Percentiles rank a stretch among this genome's conserved stretches.
These are phyloP conservation scores for Spathaspora hagerdaliae DNA, from an alignment of 805 yeast species.

Conservation along the genomic window DNA sequence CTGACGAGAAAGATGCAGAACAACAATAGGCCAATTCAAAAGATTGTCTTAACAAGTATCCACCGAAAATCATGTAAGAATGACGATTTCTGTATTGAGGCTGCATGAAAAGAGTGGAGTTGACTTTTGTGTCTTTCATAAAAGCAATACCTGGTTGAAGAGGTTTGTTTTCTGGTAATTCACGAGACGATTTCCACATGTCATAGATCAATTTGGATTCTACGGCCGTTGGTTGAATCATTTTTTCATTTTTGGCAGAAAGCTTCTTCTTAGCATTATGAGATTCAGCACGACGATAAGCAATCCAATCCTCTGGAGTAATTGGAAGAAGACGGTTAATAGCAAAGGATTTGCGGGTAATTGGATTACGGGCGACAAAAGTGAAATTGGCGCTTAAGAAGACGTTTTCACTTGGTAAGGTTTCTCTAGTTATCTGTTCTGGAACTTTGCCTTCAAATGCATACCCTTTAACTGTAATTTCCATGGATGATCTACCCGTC, in stretches of 20 bases:
- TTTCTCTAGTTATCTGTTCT: conserved; percentile 47
- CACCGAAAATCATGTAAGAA: conserved; percentile 93
- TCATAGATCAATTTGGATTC: conserved; percentile 76
- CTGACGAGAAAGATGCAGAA: conserved; percentile 82
- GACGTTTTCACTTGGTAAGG: conserved; percentile 61
- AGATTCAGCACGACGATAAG: conserved; percentile 83
- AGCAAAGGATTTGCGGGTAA: conserved; percentile 85
- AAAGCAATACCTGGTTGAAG: conserved; percentile 51
- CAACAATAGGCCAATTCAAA: conserved; percentile 93
- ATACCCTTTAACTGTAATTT: conserved; percentile 85
- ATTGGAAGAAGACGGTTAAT: conserved; percentile 77
- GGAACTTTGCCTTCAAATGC: conserved; percentile 61
- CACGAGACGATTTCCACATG: conserved; percentile 53
- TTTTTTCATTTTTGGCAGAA: conserved; percentile 60
- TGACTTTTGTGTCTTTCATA: conserved; percentile 69
- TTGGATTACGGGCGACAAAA: conserved; percentile 92
- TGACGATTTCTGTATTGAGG: conserved; percentile 96
- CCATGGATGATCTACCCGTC: conserved; percentile 96
- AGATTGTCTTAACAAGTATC: conserved; percentile 85
- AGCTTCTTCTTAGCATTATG: conserved; percentile 83
- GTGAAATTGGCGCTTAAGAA: conserved; percentile 90
- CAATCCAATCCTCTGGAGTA: conserved; percentile 72
- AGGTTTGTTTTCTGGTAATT: conserved; percentile 27
- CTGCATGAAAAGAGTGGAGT: conserved; percentile 86
- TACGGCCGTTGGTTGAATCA: conserved; percentile 60